Percentiles rank a stretch among this genome's conserved stretches.
Conservation (phyloP, 129 eudicot genomes). For the Lactuca saligna region DNA sequence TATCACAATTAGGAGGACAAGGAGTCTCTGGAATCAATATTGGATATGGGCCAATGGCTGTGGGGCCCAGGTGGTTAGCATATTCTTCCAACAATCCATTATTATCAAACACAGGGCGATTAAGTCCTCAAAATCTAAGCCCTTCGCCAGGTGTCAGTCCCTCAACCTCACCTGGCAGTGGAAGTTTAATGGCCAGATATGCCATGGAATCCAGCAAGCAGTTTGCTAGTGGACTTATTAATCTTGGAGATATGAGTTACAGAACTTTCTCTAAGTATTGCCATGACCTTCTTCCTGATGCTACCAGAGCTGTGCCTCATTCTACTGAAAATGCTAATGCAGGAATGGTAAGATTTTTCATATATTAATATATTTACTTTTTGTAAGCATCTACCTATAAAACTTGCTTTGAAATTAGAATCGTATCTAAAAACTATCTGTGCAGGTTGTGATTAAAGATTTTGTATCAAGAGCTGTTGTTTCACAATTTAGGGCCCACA, state of each 20-base stretch:
- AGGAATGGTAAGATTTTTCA: conserved; percentile 62
- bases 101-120: conserved; percentile 66
- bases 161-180: conserved; percentile 85
- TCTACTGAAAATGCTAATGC: conserved; percentile 72
- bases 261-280: conserved; percentile 78
- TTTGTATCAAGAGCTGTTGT: conserved; percentile 61
- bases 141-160: conserved; percentile 94
- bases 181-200: conserved; percentile 81
- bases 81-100: conserved; percentile 86
- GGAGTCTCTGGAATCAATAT: conserved; percentile 65
- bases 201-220: conserved; percentile 96
- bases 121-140: conserved; percentile 78
- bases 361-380: too few species aligned
- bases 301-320: conserved; percentile 45
- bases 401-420: conserved; percentile 10
- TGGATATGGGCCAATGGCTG: conserved; percentile 97
- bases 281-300: conserved; percentile 81
- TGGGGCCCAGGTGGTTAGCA: conserved; percentile 97
- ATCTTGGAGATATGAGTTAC: conserved; percentile 86
- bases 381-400: too few species aligned
- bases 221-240: conserved; percentile 76
- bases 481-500: conserved; percentile 92
- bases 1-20: conserved; percentile 79
- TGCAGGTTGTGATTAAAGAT: conserved; percentile 88
- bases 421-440: background rate